Evolutionary conservation across 306 rosid species (phyloP), one percentile per base, ranked within the genome.

Genomic region (Hippophae gyantsensis): DNA sequence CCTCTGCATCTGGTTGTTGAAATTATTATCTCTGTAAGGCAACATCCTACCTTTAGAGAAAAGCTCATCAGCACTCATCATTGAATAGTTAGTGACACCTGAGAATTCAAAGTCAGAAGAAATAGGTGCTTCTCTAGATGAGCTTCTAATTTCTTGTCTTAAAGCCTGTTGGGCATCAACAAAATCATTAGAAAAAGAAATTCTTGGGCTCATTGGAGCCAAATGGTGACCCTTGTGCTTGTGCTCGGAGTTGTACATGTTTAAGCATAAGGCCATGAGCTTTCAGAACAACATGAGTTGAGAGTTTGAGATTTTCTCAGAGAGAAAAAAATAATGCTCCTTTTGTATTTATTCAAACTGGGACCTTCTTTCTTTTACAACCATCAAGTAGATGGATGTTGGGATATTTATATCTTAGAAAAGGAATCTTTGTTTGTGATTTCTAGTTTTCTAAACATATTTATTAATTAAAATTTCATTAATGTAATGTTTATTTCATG

Each of bases 11-110:
- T 62, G 69, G 64, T 70, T 68, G 67, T 57, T 65, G 74, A 41
- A 61, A 45, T 66, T 71, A 45, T 66, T 71, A 25, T 79, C 86
- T 70, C 81, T 88, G 76, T 73, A 88, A 2, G 97, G 95, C 66
- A 92, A 69, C 70, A 92, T 41, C 75, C 84, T 79, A 0, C 98
- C 98, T 52, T 92, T 87, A 48, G 13, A 81, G 80, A 92, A 92
- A 69, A 92, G 96, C 72, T 92, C 84, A 67, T 92, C 98, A 60
- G 98, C 98, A 51, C 89, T 88, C 86, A 89, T 81, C 96, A 85
- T 87, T 27, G 96, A 72, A 61, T 81, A 71, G 72, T 79, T 78
- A 9, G 78, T 42, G 53, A 77, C 38, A 32, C 38, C 82, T 0
- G 95, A 87, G 57, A 92, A 92, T 74, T 92, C 95, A 49, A 92